These are phyloP conservation scores for Suillus brevipes DNA, from an alignment of 768 basidiomycete species.

Conservation along the genomic window DNA sequence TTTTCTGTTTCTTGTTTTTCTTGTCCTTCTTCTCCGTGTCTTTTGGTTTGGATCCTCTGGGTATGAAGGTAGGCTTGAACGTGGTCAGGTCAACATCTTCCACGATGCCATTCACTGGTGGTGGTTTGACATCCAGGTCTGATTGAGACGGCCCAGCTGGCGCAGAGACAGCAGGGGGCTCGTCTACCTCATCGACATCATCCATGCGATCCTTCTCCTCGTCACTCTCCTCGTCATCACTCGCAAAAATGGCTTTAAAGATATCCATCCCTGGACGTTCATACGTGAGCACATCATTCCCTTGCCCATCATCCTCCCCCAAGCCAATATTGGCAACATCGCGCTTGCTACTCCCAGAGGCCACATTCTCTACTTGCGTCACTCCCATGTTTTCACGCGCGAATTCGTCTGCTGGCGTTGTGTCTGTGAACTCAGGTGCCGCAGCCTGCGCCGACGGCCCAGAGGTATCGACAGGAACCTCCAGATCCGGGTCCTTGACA, in stretches of 20 bases:
- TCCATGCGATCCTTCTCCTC: conserved; percentile 48
- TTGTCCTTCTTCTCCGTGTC: conserved; percentile 51
- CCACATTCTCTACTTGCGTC: not conserved
- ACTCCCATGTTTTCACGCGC: not conserved
- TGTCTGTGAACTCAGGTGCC: conserved; percentile 10
- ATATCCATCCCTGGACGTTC: conserved; percentile 86
- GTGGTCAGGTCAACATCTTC: conserved; percentile 56
- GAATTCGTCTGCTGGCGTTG: conserved; percentile 6
- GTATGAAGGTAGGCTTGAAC: conserved; percentile 89
- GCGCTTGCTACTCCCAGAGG: conserved; percentile 33
- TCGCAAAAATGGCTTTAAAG: conserved; percentile 98
- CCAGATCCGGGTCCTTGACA: conserved; percentile 83
- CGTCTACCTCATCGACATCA: conserved; percentile 9
- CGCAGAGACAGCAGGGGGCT: conserved; percentile 11
- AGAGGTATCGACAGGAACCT: conserved; percentile 36
- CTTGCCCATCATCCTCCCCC: conserved; percentile 91
- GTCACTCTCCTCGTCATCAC: conserved; percentile 85
- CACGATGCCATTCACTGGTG: not conserved
- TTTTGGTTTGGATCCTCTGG: conserved; percentile 41
- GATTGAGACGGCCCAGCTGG: conserved; percentile 15
- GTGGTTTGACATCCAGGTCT: conserved; percentile 1
- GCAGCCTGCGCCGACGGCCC: conserved; percentile 24
- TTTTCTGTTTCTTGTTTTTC: conserved; percentile 47
- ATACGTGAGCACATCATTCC: conserved; percentile 84
- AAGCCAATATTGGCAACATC: conserved; percentile 83